Evolutionary conservation across 2,329 filamentous ascomycete genomes (phyloP), one percentile per base, ranked within the genome.

Genomic region (Paracamarosporium sp.): DNA sequence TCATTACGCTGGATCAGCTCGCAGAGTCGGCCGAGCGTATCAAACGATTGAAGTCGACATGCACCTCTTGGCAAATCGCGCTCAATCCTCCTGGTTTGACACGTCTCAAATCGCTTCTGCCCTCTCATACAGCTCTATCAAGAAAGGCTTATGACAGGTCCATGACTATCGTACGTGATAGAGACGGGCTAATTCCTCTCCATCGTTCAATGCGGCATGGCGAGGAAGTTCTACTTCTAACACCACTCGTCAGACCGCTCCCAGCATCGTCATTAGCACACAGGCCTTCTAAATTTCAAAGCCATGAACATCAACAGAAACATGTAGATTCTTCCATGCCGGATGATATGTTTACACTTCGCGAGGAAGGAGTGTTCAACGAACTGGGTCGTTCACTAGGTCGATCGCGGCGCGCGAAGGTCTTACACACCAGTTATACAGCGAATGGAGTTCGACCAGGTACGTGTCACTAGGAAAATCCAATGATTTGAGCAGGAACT

Each of bases 381-480:
- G 93, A 97, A 72, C 84, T 98, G 24, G 94, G 94, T 1, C 86
- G 92, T 65, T 92, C 91, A 5, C 81, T 98, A 15, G 93, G 94
- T 11, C 85, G 94, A 51, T 90, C 93, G 63, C 84, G 93, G 24
- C 92, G 91, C 65, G 92, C 93, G 17, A 91, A 95, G 69, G 86
- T 97, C 5, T 81, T 97, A 15, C 93, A 98, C 75, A 97, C 94
- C 1, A 97, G 93, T 12, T 98, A 98, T 72, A 97, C 94, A 0
- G 91, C 93, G 1, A 96, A 97, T 66, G 93, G 93, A 13, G 89
- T 98, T 3, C 85, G 93, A 35, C 93, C 93, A 75, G n/a, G n/a
- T n/a, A n/a, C n/a, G n/a, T n/a, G n/a, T n/a, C n/a, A n/a, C n/a
- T n/a, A n/a, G n/a, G n/a, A n/a, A n/a, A n/a, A n/a, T n/a, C n/a